phyloP scores from a whole-genome alignment of 1,284 basidiomycete species.

The Marasmius fiardii region DNA sequence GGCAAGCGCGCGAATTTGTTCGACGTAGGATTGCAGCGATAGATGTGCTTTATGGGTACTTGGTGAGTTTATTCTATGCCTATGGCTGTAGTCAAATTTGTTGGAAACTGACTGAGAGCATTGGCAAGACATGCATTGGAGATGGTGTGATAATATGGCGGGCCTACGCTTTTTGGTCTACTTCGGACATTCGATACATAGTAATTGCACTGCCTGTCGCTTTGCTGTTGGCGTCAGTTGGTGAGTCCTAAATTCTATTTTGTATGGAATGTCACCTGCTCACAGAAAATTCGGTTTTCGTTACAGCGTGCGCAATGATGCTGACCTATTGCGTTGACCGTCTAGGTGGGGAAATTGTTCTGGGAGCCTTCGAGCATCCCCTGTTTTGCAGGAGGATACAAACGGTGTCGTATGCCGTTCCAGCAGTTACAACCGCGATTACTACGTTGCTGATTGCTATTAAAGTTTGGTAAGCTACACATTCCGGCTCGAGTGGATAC shows the following conservation, averaged over 20 bases:
- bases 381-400: constrained; percentile 8
- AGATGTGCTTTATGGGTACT: background rate
- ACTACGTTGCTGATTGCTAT: constrained; percentile 5
- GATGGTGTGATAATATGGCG: background rate
- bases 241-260: background rate
- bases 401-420: constrained; percentile 5
- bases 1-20: background rate
- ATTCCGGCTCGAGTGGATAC: background rate
- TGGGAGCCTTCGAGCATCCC: constrained; percentile 2
- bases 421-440: constrained; percentile 5
- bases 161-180: background rate
- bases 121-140: background rate
- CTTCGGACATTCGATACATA: background rate
- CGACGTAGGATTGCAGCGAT: background rate
- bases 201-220: background rate
- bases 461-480: constrained; percentile 3
- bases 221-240: background rate
- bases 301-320: background rate
- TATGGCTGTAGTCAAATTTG: too few relatives aligned
- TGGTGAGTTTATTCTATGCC: too few relatives aligned
- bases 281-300: background rate
- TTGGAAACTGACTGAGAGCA: background rate
- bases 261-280: background rate
- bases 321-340: constrained; percentile 7
- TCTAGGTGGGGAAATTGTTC: constrained; percentile 5